These are phyloP conservation scores for Geranium brycei DNA, from an alignment of 345 rosid genomes.

Conservation along the genomic window DNA sequence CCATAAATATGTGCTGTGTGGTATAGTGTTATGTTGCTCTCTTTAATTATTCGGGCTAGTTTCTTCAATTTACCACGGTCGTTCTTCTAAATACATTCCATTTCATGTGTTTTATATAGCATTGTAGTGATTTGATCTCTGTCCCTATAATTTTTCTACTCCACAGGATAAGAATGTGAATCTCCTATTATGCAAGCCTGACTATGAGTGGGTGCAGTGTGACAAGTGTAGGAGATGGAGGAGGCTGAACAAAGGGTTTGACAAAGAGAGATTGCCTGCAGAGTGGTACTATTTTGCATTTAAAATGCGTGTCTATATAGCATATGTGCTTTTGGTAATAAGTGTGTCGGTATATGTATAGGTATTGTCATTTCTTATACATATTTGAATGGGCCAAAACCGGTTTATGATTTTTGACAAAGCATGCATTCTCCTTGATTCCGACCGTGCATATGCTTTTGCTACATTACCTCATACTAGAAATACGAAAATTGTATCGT, in stretches of 20 bases:
- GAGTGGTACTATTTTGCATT: slow-evolving; percentile 15
- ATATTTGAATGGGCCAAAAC: background rate
- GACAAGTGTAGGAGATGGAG: slow-evolving; percentile 30
- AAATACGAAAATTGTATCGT: background rate
- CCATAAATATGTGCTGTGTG: background rate
- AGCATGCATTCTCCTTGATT: background rate
- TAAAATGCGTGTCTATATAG: too few relatives aligned
- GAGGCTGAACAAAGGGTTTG: slow-evolving; percentile 14
- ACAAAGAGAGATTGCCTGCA: slow-evolving; percentile 14
- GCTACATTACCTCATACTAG: background rate
- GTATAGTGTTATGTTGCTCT: background rate
- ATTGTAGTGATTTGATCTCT: background rate
- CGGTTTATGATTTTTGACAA: background rate
- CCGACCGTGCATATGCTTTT: background rate
- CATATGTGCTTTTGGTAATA: too few relatives aligned
- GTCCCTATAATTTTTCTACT: background rate
- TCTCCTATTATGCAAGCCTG: slow-evolving; percentile 14
- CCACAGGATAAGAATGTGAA: slow-evolving; percentile 8
- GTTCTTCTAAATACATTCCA: background rate
- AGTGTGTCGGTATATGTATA: background rate
- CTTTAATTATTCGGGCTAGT: too few relatives aligned
- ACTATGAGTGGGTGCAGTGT: slow-evolving; percentile 29
- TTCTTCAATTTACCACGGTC: too few relatives aligned
- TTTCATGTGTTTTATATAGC: background rate
- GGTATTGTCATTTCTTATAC: background rate